A percentile compares a stretch with the other conserved stretches of the same genome.
These are phyloP conservation scores for Oenanthe javanica DNA, from an alignment of 140 eudicot species.

Conservation along the genomic window DNA sequence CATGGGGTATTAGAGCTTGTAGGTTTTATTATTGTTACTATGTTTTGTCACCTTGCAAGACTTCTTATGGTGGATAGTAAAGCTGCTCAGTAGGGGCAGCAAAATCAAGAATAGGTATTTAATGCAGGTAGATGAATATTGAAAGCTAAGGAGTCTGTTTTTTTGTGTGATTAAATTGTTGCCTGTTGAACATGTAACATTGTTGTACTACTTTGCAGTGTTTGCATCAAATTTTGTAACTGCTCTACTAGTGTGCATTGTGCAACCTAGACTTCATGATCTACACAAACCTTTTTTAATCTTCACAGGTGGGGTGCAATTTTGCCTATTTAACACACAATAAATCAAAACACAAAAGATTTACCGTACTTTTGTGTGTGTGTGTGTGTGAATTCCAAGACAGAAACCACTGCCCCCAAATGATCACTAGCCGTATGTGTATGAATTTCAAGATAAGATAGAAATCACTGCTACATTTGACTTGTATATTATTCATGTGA, in stretches of 20 bases:
- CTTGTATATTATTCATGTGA: neutral
- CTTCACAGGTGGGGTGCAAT: neutral
- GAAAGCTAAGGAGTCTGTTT: constrained; percentile 6
- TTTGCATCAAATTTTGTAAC: constrained; percentile 2
- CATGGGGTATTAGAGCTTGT: constrained; percentile 9
- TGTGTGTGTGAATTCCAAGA: neutral
- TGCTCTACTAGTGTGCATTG: neutral
- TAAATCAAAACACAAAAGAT: neutral
- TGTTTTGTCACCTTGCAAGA: neutral
- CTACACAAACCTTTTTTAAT: neutral
- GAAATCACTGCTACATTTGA: neutral
- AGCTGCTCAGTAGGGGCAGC: constrained; percentile 13
- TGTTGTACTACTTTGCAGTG: constrained; percentile 1
- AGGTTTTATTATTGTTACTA: neutral
- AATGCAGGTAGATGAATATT: constrained; percentile 9
- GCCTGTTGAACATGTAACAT: neutral
- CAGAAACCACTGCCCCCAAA: neutral
- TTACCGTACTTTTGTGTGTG: neutral
- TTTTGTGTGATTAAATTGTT: constrained; percentile 7
- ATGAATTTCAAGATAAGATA: neutral
- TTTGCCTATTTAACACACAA: neutral
- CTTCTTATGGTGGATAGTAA: constrained; percentile 8
- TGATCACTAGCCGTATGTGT: neutral
- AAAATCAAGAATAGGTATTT: constrained; percentile 20
- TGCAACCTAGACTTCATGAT: constrained; percentile 4